These are phyloP conservation scores for Solanum pimpinellifolium DNA, from an alignment of 257 asterid genomes.

Conservation along the genomic window DNA sequence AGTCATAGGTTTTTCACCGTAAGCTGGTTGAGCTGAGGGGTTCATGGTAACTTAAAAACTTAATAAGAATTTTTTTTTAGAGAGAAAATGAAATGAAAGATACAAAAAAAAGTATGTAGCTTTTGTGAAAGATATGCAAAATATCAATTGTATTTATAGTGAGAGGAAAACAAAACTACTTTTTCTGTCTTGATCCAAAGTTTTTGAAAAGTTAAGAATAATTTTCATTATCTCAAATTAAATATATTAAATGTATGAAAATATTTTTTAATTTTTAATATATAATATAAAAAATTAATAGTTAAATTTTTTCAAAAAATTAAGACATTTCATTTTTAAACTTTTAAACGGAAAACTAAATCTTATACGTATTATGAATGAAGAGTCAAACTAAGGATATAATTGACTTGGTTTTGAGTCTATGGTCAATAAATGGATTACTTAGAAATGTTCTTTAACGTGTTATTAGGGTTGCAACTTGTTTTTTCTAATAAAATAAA, in stretches of 20 bases:
- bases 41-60: neutral
- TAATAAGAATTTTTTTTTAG: neutral
- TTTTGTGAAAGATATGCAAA: neutral
- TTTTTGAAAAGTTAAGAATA: neutral
- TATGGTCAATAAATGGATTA: neutral
- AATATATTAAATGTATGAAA: neutral
- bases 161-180: neutral
- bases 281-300: neutral
- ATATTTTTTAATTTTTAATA: neutral
- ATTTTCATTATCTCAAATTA: neutral
- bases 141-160: neutral
- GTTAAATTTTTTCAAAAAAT: accelerated
- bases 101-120: neutral
- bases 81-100: neutral
- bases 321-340: neutral
- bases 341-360: accelerated
- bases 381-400: neutral
- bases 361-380: accelerated
- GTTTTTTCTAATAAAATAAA: neutral
- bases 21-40: neutral
- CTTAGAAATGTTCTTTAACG: neutral
- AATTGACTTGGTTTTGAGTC: neutral
- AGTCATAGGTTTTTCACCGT: neutral
- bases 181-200: neutral
- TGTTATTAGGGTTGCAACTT: neutral